Conservation (phyloP, 2,329 filamentous ascomycete genomes). For the Fusarium sp. region DNA sequence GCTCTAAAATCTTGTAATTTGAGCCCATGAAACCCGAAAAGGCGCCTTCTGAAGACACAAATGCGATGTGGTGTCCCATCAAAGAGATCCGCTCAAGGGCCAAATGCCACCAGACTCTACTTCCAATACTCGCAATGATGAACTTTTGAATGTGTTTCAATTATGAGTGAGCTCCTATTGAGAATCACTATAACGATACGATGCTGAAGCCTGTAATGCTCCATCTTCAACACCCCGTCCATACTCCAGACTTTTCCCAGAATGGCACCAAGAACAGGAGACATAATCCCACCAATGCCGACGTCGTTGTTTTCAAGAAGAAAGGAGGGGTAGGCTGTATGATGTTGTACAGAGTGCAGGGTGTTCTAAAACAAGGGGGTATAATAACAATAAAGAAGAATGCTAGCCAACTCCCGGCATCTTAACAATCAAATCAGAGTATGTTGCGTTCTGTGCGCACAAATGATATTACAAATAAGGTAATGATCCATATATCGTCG, state of each 20-base stretch:
- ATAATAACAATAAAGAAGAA: slow-evolving; percentile 39
- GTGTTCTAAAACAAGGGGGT: slow-evolving; percentile 29
- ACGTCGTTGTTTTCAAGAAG: neutral
- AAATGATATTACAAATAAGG: slow-evolving; percentile 32
- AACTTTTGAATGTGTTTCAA: neutral
- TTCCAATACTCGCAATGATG: neutral
- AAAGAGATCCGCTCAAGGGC: neutral
- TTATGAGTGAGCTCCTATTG: neutral
- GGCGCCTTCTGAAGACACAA: neutral
- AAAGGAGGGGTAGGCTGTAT: neutral
- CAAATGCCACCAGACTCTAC: neutral
- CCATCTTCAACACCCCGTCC: neutral
- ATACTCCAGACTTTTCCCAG: neutral
- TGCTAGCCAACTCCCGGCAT: slow-evolving; percentile 26
- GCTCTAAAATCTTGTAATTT: neutral
- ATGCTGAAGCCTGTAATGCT: neutral
- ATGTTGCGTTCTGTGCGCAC: slow-evolving; percentile 10
- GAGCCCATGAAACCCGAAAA: neutral
- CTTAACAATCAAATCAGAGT: slow-evolving; percentile 16
- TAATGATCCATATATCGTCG: slow-evolving; percentile 27
- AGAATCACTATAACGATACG: slow-evolving; percentile 7
- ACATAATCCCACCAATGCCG: neutral
- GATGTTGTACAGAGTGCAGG: slow-evolving; percentile 6
- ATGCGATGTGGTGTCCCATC: neutral
- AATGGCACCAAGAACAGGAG: neutral